Evolutionary conservation across 1,284 basidiomycete genomes (phyloP).

Genomic region (Ganoderma lingzhi): DNA sequence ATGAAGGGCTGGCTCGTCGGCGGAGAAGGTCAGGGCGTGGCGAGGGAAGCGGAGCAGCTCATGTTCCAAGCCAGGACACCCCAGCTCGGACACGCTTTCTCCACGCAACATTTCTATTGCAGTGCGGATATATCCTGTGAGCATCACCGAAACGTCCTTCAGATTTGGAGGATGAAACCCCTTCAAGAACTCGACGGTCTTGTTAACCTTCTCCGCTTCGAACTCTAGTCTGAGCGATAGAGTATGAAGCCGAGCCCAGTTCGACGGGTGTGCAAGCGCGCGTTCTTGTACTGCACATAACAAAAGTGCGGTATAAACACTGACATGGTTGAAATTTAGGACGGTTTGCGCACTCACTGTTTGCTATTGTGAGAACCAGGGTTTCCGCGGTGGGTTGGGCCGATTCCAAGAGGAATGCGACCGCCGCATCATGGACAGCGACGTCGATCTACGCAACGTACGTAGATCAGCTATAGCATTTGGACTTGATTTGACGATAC

Average conservation of each 20-base stretch:
- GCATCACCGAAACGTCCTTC: background rate
- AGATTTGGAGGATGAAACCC: background rate
- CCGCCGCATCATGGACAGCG: background rate
- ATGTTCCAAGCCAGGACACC: background rate
- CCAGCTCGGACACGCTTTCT: background rate
- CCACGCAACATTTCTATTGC: background rate
- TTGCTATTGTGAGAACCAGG: background rate
- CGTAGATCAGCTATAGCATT: background rate
- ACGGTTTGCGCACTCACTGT: background rate
- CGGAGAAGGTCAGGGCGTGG: background rate
- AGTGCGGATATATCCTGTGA: background rate
- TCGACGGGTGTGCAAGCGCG: background rate
- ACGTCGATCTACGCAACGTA: background rate
- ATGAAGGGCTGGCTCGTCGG: background rate
- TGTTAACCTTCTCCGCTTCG: background rate
- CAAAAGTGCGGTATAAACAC: background rate
- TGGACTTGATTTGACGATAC: background rate
- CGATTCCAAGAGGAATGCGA: background rate
- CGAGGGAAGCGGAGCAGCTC: background rate
- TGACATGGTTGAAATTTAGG: background rate
- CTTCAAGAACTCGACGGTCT: background rate
- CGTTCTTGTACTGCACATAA: background rate
- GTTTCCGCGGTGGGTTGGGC: background rate
- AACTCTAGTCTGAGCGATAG: background rate
- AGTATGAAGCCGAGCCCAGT: background rate